Base-by-base conservation (phyloP, 164 flowering plant genomes). In the Kalanchoe fedtschenkoi region DNA sequence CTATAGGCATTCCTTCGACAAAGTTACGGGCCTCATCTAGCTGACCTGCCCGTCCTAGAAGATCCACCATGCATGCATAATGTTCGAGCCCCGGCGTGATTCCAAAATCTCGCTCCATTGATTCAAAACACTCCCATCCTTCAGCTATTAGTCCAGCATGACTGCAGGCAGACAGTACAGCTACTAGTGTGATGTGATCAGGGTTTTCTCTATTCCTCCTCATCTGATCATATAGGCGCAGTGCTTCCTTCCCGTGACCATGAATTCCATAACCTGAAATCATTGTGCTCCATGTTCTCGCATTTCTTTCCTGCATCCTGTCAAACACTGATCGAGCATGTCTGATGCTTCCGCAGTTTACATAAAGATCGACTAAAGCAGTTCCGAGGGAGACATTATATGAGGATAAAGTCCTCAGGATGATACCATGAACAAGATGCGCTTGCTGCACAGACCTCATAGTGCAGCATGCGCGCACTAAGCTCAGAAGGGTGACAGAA, bases 11-110 rank as follows among this genome's bases (percentile, higher is more conserved):
- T 64, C 56, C 65, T 29, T 72, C 58, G 32, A 84, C 77, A 46
- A 76, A 57, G 32, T 78, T 56, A 42, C 68, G 59, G 14, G 86
- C 86, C 63, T 78, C 77, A 19, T 73, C 66, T 22, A 84, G 75
- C 47, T 56, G 66, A 64, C 89, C 86, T 16, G 85, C 85, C 69
- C 85, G 78, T 28, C 84, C 86, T 7, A 84, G 75, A 63, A 81
- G 77, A 75, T 84, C 84, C 33, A 81, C 86, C 78, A 81, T 72
- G 54, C 89, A 84, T 35, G 86, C 89, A 44, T 80, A 82, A 62
- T 81, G 89, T 74, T 80, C 83, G 35, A 84, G 70, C 41, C 70
- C 72, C 9, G 82, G 85, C 10, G 43, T 71, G 74, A 80, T 43
- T 29, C 71, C 71, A 58, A 61, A 73, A 39, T 65, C 62, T 16